These are phyloP conservation scores for Suhomyces anneliseae DNA, from an alignment of 1,139 yeast species.

Conservation along the genomic window DNA sequence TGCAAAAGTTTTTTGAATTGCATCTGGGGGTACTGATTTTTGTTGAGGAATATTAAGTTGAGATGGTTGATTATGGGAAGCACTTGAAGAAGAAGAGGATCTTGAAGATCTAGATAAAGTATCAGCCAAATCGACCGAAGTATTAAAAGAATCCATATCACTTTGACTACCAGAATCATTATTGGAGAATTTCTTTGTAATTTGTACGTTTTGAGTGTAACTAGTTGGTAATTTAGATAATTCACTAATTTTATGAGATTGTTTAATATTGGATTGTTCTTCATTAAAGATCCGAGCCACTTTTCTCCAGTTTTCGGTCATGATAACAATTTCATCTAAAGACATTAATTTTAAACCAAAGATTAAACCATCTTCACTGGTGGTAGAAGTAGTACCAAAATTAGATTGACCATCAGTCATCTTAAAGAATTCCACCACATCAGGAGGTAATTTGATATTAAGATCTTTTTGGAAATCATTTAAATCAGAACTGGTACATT, in stretches of 20 bases:
- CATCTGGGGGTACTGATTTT: conserved; percentile 70
- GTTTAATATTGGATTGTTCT: conserved; percentile 26
- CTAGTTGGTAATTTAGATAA: conserved; percentile 28
- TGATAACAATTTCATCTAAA: conserved; percentile 60
- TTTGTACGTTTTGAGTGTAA: conserved; percentile 22
- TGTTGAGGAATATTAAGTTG: conserved; percentile 51
- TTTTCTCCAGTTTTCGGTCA: conserved; percentile 68
- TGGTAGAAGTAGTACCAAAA: conserved; percentile 36
- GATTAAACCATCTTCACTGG: conserved; percentile 59
- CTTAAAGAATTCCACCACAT: conserved; percentile 58
- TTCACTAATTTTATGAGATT: conserved; percentile 21
- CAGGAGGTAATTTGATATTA: conserved; percentile 54
- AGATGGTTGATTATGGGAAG: conserved; percentile 4
- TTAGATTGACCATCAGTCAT: conserved; percentile 70
- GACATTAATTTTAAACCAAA: conserved; percentile 67
- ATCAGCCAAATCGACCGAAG: conserved; percentile 8
- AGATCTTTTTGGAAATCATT: conserved; percentile 65
- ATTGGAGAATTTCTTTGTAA: conserved; percentile 23
- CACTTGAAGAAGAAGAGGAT: conserved; percentile 5
- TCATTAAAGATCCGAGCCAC: conserved; percentile 51
- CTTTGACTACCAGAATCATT: conserved; percentile 5
- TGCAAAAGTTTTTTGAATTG: conserved; percentile 72
- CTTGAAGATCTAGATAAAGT: conserved; percentile 6
- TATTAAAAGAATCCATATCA: conserved; percentile 4
- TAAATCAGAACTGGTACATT: conserved; percentile 64